These are phyloP conservation scores for Polytolypa hystricis DNA, from an alignment of 2,329 filamentous ascomycete species.

Conservation along the genomic window DNA sequence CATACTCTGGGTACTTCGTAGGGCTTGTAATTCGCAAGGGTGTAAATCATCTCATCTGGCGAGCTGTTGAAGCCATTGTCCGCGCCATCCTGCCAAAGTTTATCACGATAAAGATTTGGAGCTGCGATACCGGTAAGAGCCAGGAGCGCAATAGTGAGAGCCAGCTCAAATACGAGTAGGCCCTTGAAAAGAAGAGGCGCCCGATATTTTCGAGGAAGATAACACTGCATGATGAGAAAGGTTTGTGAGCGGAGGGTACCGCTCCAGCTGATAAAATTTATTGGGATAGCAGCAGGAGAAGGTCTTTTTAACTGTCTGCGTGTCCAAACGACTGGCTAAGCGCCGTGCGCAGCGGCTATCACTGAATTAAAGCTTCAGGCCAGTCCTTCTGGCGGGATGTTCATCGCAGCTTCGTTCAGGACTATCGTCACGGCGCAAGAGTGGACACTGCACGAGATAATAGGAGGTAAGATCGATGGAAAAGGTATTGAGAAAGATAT, in stretches of 20 bases:
- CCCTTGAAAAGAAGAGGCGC: constrained; percentile 41
- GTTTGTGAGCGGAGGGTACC: no score
- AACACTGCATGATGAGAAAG: constrained; percentile 8
- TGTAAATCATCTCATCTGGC: constrained; percentile 45
- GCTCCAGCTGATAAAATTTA: no score
- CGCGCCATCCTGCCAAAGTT: constrained; percentile 51
- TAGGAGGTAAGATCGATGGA: not conserved
- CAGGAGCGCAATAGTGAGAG: constrained; percentile 46
- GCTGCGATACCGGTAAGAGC: constrained; percentile 52
- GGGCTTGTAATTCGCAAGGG: constrained; percentile 47
- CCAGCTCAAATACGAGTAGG: constrained; percentile 45
- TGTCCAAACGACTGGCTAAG: no score
- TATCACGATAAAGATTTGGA: constrained; percentile 50
- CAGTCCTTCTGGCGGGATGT: constrained; percentile 10
- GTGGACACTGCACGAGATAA: not conserved
- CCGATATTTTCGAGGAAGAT: constrained; percentile 44
- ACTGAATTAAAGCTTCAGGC: no score
- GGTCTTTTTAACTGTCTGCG: no score
- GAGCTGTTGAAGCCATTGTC: constrained; percentile 53
- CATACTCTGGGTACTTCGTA: constrained; percentile 46
- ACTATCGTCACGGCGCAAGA: constrained; percentile 1
- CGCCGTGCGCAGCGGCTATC: no score
- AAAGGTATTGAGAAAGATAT: not conserved
- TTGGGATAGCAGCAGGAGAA: not conserved
- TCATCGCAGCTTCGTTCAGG: constrained; percentile 2